Conservation (phyloP, 2,329 filamentous ascomycete species). For the Colletotrichum falcatum region DNA sequence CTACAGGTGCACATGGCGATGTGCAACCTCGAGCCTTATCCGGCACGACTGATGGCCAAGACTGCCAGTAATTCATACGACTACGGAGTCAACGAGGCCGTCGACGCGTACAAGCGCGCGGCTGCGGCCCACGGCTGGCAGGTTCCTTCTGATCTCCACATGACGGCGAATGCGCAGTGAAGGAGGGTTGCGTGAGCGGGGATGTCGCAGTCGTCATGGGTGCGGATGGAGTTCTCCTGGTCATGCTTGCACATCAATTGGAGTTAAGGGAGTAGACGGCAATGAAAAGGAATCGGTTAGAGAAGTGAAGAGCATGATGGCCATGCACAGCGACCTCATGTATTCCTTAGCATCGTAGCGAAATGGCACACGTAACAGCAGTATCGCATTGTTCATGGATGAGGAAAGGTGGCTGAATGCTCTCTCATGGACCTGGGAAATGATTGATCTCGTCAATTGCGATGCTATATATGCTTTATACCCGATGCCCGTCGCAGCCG, state of each 20-base stretch:
- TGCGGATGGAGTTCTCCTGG: no score
- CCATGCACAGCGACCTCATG: no score
- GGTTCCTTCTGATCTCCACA: conserved; percentile 71
- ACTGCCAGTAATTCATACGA: conserved; percentile 50
- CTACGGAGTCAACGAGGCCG: conserved; percentile 78
- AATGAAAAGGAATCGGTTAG: no score
- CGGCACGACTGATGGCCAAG: conserved; percentile 72
- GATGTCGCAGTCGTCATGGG: no score
- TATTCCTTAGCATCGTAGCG: no score
- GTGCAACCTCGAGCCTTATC: conserved; percentile 73
- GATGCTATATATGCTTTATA: not conserved
- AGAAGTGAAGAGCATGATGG: no score
- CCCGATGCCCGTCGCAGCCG: conserved; percentile 2
- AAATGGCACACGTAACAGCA: no score
- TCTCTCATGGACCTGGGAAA: not conserved
- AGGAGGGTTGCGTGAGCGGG: no score
- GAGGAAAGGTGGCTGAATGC: not conserved
- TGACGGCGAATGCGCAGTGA: conserved; percentile 52
- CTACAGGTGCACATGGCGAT: conserved; percentile 85
- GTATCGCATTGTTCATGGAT: not conserved
- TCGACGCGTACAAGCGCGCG: conserved; percentile 70
- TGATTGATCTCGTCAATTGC: not conserved
- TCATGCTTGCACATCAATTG: no score
- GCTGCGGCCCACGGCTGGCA: conserved; percentile 79
- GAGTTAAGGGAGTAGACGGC: no score